phyloP scores from a whole-genome alignment of 2,329 filamentous ascomycete genomes.

The Pestalotiopsis fici region DNA sequence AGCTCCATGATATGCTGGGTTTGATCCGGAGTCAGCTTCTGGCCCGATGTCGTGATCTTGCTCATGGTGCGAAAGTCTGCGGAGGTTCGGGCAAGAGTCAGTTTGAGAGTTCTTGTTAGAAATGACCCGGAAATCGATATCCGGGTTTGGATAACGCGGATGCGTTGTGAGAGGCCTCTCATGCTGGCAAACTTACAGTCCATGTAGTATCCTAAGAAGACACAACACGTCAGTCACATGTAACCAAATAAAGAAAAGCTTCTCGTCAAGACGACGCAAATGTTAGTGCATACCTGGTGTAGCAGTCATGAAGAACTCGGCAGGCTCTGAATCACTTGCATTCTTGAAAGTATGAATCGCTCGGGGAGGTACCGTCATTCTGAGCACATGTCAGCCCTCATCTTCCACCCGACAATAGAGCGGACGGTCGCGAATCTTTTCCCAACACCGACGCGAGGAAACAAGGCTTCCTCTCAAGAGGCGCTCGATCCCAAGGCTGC shows the following conservation, averaged over 20 bases:
- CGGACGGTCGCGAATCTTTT: background rate
- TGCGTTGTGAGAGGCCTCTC: background rate
- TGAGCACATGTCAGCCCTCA: background rate
- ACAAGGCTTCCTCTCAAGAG: too few species aligned
- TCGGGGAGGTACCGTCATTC: conserved; percentile 6
- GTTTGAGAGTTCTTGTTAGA: too few species aligned
- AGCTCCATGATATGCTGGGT: conserved; percentile 35
- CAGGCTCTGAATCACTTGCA: conserved; percentile 29
- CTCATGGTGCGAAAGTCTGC: conserved; percentile 35
- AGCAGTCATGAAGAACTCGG: conserved; percentile 38
- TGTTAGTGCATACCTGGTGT: conserved; percentile 28
- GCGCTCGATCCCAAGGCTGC: too few species aligned
- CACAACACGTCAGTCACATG: background rate
- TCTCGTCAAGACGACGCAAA: too few species aligned
- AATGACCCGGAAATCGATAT: too few species aligned
- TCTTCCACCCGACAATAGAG: background rate
- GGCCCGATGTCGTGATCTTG: conserved; percentile 26
- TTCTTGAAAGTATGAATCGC: conserved; percentile 37
- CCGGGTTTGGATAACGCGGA: too few species aligned
- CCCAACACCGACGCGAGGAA: too few species aligned
- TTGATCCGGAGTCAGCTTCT: conserved; percentile 24
- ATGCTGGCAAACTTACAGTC: conserved; percentile 28
- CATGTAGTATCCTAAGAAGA: conserved; percentile 32
- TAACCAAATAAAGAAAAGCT: too few species aligned
- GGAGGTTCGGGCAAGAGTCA: background rate